phyloP scores from a whole-genome alignment of 805 yeast species.

The Brettanomyces nanus region DNA sequence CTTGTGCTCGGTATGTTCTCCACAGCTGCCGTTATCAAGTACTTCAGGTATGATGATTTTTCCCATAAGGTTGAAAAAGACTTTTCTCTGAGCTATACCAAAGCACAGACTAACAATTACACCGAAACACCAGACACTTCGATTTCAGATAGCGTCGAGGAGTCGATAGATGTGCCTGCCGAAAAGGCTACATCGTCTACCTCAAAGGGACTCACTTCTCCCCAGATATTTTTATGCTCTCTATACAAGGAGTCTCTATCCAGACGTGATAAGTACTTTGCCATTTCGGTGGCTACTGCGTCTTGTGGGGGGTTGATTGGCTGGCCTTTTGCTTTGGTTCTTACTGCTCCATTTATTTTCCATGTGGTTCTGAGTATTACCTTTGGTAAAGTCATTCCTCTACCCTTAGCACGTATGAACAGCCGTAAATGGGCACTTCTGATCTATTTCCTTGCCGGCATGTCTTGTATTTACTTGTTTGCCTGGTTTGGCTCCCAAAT shows the following conservation, averaged over 20 bases:
- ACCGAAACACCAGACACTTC: neutral
- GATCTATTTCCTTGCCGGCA: slow-evolving; percentile 12
- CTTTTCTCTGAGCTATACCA: slow-evolving; percentile 8
- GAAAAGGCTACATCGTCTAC: neutral
- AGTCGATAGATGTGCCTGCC: neutral
- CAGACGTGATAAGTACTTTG: slow-evolving; percentile 16
- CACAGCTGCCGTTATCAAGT: slow-evolving; percentile 30
- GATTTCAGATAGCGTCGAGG: neutral
- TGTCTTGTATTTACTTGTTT: slow-evolving; percentile 11
- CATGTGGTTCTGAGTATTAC: slow-evolving; percentile 22
- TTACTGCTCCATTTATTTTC: slow-evolving; percentile 52
- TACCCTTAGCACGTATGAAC: slow-evolving; percentile 1
- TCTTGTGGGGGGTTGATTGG: slow-evolving; percentile 73
- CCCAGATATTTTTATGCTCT: slow-evolving; percentile 10
- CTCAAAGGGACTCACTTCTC: slow-evolving; percentile 8
- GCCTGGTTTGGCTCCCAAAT: slow-evolving; percentile 23
- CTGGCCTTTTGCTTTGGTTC: slow-evolving; percentile 79
- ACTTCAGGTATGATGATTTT: slow-evolving; percentile 21
- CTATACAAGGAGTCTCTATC: slow-evolving; percentile 8
- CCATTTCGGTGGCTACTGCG: slow-evolving; percentile 33
- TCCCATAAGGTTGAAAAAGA: slow-evolving; percentile 10
- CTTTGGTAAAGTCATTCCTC: neutral
- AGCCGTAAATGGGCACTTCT: slow-evolving; percentile 6
- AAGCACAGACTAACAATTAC: slow-evolving; percentile 9
- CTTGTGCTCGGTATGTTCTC: slow-evolving; percentile 45